Percentiles rank a stretch among this genome's conserved stretches.
Conservation (phyloP, 2,329 filamentous ascomycete species). For the Colletotrichum cuscutae region DNA sequence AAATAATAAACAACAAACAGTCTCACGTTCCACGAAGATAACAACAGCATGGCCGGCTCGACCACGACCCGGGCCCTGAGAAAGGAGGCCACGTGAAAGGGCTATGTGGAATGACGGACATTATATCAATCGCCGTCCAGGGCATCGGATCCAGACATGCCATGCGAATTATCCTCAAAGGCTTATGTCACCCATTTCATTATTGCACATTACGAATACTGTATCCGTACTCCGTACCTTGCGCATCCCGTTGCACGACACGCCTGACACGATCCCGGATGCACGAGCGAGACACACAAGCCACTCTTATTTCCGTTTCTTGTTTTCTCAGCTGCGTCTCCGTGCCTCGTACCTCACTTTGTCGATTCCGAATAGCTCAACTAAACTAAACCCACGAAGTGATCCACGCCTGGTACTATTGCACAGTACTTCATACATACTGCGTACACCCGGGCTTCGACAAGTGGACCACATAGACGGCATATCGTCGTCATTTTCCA, state of each 20-base stretch:
- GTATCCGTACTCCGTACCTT: not conserved
- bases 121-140: not conserved
- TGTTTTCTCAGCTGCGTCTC: not conserved
- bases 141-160: not conserved
- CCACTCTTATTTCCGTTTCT: not conserved
- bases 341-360: not conserved
- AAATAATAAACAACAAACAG: constrained; percentile 2
- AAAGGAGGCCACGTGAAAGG: not conserved
- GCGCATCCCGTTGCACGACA: not conserved
- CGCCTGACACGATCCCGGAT: not conserved
- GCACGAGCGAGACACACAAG: not conserved
- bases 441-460: not conserved
- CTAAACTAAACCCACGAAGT: not conserved
- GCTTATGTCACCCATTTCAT: not conserved
- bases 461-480: not conserved
- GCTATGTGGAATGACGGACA: not conserved
- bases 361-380: not conserved
- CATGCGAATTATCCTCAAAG: no score
- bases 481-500: constrained; percentile 1
- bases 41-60: not conserved
- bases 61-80: not conserved
- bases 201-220: not conserved
- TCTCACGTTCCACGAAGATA: not conserved
- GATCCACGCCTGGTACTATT: not conserved
- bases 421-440: not conserved